A percentile compares a stretch with the other conserved stretches of the same genome.
These are phyloP conservation scores for Chlamydomonas reinhardtii DNA, from an alignment of 163 green algal species.

Conservation along the genomic window DNA sequence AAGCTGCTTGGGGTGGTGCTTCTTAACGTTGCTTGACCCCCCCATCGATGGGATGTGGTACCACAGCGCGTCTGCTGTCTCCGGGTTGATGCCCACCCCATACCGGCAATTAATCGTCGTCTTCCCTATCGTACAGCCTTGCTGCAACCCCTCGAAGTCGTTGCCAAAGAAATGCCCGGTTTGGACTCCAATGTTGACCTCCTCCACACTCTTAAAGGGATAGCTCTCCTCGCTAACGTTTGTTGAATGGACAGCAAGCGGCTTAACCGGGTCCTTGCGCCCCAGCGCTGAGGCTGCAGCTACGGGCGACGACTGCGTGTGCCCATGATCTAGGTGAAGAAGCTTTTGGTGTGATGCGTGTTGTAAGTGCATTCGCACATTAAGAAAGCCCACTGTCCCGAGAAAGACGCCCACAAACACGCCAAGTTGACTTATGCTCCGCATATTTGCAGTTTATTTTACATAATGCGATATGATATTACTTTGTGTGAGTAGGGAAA, in stretches of 20 bases:
- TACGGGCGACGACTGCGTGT: not conserved
- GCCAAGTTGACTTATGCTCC: not conserved
- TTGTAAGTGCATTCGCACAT: not conserved
- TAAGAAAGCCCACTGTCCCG: not conserved
- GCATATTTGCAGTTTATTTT: not conserved
- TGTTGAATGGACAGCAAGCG: not conserved
- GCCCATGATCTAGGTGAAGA: not conserved
- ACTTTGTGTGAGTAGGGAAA: too few relatives aligned
- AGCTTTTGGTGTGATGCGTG: not conserved
- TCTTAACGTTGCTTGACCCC: not conserved
- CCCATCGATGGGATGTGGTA: conserved; percentile 53
- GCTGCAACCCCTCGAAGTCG: conserved; percentile 35
- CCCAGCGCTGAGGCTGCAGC: not conserved
- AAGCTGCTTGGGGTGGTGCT: conserved; percentile 48
- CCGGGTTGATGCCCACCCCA: not conserved
- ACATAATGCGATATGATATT: too few relatives aligned
- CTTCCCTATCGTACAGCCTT: conserved; percentile 34
- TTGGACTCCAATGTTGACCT: conserved; percentile 26
- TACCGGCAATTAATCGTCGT: conserved; percentile 44
- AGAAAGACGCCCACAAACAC: not conserved
- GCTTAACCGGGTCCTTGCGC: not conserved
- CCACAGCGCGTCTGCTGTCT: conserved; percentile 50
- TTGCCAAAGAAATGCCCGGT: conserved; percentile 46
- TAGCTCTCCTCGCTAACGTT: not conserved
- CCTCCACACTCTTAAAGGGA: conserved; percentile 5